A percentile compares a stretch with the other conserved stretches of the same genome.
phyloP scores from a whole-genome alignment of 768 basidiomycete genomes.

The Calocybe cyanea region DNA sequence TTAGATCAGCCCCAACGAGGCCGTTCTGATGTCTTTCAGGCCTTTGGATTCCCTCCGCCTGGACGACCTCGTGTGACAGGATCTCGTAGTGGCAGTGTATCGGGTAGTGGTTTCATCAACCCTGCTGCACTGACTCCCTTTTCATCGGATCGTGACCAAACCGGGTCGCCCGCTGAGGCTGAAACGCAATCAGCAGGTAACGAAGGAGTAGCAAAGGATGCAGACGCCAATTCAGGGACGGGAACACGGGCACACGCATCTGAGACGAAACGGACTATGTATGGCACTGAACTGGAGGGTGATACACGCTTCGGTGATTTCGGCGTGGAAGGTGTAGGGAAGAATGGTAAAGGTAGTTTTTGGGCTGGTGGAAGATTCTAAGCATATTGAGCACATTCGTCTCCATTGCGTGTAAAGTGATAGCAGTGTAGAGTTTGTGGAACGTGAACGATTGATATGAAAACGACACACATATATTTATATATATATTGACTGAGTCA shows the following conservation, averaged over 20 bases:
- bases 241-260: slow-evolving; percentile 27
- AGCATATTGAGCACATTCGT: slow-evolving; percentile 28
- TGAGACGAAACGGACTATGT: slow-evolving; percentile 68
- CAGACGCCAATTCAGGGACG: slow-evolving; percentile 26
- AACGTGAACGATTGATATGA: too few species aligned
- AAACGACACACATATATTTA: too few species aligned
- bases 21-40: slow-evolving; percentile 42
- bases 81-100: slow-evolving; percentile 23
- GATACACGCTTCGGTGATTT: slow-evolving; percentile 87
- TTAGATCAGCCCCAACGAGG: slow-evolving; percentile 27
- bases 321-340: slow-evolving; percentile 72
- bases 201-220: slow-evolving; percentile 37
- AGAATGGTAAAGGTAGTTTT: slow-evolving; percentile 41
- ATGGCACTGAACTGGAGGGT: slow-evolving; percentile 76
- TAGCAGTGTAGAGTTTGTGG: too few species aligned
- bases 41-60: slow-evolving; percentile 43
- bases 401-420: too few species aligned
- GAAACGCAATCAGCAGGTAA: slow-evolving; percentile 40
- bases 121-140: slow-evolving; percentile 35
- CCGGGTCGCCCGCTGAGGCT: slow-evolving; percentile 27
- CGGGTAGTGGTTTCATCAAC: slow-evolving; percentile 33
- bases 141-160: slow-evolving; percentile 18
- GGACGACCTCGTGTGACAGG: slow-evolving; percentile 34
- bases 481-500: too few species aligned
- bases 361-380: slow-evolving; percentile 54